Evolutionary conservation across 2,329 filamentous ascomycete genomes (phyloP), one percentile per base, ranked within the genome.

Genomic region (Dichotomopilus funicola): DNA sequence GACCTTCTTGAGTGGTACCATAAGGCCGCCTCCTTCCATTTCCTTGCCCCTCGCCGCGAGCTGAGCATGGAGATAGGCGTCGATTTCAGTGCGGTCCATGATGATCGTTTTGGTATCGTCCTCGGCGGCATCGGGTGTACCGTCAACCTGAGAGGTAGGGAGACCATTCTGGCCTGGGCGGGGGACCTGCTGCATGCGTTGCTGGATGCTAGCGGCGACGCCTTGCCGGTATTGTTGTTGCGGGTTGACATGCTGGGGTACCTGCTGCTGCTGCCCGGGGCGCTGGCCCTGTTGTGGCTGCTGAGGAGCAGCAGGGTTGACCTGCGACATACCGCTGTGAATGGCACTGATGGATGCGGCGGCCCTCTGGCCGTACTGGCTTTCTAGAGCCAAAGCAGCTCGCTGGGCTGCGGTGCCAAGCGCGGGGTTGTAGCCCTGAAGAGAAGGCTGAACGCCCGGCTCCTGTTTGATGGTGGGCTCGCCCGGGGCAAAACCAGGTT

Each of bases 21-120:
- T 89, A 56, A 91, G 73, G 6, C 88, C 83, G 45, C 83, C 88
- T 49, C 84, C 88, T 67, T 91, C 86, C 75, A 90, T 86, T 61
- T 77, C 75, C 67, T 81, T 83, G 7, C 85, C 85, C 62, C 80
- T 78, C 46, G 81, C 79, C 52, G 82, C 78, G 58, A 91, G 83
- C 62, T 86, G 82, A 51, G 79, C 75, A 61, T 88, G 86, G 63
- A 92, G 81, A 66, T 88, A 74, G 46, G 77, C 73, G 65, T 92
- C 88, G 58, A 89, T 84, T 53, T 85, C 81, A 5, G 83, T 70
- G 51, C 81, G 75, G 31, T 79, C 81, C 73, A 79, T 78, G 71
- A 77, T 80, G 35, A 72, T 73, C 48, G 76, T 27, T 27, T 27
- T 73, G 60, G 44, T 89, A 7, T 79, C 81, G 55, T 79, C 72